Evolutionary conservation across 345 rosid species (phyloP).

Genomic region (Boechera divaricarpa): DNA sequence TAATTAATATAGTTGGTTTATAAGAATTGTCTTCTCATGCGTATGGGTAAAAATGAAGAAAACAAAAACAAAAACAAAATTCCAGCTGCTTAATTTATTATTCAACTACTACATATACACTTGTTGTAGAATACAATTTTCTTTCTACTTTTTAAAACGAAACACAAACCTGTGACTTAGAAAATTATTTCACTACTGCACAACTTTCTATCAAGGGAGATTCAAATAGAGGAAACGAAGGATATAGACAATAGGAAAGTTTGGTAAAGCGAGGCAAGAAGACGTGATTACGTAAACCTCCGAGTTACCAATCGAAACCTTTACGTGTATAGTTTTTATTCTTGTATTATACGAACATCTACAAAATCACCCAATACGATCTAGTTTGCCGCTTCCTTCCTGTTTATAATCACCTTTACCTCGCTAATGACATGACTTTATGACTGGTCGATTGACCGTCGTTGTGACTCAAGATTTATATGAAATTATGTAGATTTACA

Average conservation of each 20-base stretch:
- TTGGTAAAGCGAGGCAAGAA: neutral
- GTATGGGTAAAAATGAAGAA: too few relatives aligned
- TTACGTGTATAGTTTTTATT: too few relatives aligned
- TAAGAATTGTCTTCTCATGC: neutral
- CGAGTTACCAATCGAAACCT: too few relatives aligned
- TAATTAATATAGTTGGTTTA: neutral
- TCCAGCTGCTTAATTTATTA: neutral
- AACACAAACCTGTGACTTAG: too few relatives aligned
- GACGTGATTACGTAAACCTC: neutral
- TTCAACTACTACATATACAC: neutral
- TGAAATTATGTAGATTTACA: constrained; percentile 17
- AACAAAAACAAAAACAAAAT: too few relatives aligned
- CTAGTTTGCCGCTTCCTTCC: neutral
- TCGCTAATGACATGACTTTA: neutral
- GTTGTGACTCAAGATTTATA: neutral
- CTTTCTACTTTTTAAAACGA: too few relatives aligned
- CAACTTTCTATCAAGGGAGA: neutral
- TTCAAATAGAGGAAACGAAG: too few relatives aligned
- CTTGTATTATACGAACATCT: too few relatives aligned
- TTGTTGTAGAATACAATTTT: neutral
- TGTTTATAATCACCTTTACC: too few relatives aligned
- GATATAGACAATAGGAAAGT: too few relatives aligned
- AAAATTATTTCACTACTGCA: neutral
- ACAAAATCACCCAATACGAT: neutral
- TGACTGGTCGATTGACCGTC: neutral